A percentile compares a stretch with the other conserved stretches of the same genome.
Evolutionary conservation across 139 green algal species (phyloP).

Genomic region (Chlamydomonas sphaeroides): DNA sequence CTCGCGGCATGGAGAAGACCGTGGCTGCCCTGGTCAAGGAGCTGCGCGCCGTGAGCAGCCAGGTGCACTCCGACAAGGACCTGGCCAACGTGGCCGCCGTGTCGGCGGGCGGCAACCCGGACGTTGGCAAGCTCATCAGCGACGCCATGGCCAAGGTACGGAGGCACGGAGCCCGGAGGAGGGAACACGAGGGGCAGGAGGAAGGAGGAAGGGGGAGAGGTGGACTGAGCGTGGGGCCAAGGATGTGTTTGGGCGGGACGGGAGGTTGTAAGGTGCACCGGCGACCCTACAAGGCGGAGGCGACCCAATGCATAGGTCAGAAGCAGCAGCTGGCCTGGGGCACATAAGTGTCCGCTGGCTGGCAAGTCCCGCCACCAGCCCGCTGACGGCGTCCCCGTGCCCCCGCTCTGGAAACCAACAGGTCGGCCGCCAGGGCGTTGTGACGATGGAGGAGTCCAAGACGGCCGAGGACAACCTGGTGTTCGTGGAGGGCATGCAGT

Average conservation of each 20-base stretch:
- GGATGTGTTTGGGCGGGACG: too few relatives aligned
- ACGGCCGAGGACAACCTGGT: conserved; percentile 96
- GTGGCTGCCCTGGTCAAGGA: conserved; percentile 82
- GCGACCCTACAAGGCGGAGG: too few relatives aligned
- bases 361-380: too few relatives aligned
- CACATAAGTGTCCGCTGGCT: too few relatives aligned
- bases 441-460: conserved; percentile 98
- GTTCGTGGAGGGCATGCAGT: conserved; percentile 99
- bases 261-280: too few relatives aligned
- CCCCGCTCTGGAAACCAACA: too few relatives aligned
- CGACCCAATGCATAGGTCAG: too few relatives aligned
- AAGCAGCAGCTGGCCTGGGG: too few relatives aligned
- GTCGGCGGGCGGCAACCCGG: conserved; percentile 88
- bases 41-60: conserved; percentile 81
- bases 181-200: too few relatives aligned
- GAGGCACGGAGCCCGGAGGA: neutral
- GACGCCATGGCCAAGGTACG: conserved; percentile 91
- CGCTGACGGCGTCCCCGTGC: too few relatives aligned
- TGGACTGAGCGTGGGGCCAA: too few relatives aligned
- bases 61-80: conserved; percentile 80
- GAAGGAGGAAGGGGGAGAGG: too few relatives aligned
- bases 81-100: conserved; percentile 96
- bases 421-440: conserved; percentile 94
- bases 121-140: conserved; percentile 95
- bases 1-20: conserved; percentile 84